These are phyloP conservation scores for Epichloe scottii DNA, from an alignment of 2,329 filamentous ascomycete genomes.

Conservation along the genomic window DNA sequence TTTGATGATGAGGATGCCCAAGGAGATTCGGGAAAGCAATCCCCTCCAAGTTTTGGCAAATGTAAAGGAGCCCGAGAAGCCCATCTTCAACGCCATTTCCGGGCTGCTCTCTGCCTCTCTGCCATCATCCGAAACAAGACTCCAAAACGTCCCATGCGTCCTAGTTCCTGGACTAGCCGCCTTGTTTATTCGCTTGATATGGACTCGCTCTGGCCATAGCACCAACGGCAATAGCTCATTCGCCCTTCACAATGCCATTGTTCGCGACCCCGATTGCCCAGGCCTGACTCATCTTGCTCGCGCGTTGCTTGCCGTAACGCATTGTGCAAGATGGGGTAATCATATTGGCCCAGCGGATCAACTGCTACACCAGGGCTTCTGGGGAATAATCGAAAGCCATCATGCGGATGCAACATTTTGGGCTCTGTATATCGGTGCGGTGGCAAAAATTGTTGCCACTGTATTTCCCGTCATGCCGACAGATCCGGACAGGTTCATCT, in stretches of 20 bases:
- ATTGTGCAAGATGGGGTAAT: conserved; percentile 64
- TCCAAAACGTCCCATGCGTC: conserved; percentile 26
- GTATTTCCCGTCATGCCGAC: conserved; percentile 30
- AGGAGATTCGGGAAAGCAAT: conserved; percentile 45
- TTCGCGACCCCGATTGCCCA: conserved; percentile 54
- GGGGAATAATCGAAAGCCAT: conserved; percentile 25
- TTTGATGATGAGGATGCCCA: conserved; percentile 57
- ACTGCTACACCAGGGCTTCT: conserved; percentile 29
- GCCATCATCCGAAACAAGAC: conserved; percentile 22
- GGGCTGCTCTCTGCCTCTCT: conserved; percentile 28
- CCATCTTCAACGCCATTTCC: conserved; percentile 24
- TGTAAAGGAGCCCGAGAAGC: conserved; percentile 14
- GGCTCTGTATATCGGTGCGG: conserved; percentile 39
- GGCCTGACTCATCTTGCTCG: conserved; percentile 63
- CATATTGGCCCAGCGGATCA: conserved; percentile 38
- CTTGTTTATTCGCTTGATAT: conserved; percentile 38
- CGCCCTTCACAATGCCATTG: conserved; percentile 60
- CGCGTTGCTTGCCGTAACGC: conserved; percentile 56
- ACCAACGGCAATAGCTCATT: conserved; percentile 47
- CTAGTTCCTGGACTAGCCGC: conserved; percentile 29
- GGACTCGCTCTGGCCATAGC: conserved; percentile 36
- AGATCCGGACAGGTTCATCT: conserved; percentile 20
- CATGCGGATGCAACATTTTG: conserved; percentile 33
- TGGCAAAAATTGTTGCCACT: conserved; percentile 30
- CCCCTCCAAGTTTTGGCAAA: conserved; percentile 39